Conservation (phyloP, 306 rosid genomes). For the Pterocarpus macrocarpus region DNA sequence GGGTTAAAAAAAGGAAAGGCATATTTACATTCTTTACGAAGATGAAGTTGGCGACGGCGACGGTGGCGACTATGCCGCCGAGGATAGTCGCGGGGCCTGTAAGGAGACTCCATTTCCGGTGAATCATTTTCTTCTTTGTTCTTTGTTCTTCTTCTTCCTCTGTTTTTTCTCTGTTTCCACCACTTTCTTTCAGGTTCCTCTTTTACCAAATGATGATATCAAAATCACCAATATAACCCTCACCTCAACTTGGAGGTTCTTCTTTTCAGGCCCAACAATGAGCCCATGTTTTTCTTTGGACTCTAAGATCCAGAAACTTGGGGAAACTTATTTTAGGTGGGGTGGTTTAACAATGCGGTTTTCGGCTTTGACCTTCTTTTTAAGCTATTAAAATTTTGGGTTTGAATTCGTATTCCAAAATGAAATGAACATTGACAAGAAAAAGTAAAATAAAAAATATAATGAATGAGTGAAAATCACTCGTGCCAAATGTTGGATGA, state of each 20-base stretch:
- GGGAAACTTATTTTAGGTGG: no score
- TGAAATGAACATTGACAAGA: no score
- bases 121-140: slow-evolving; percentile 66
- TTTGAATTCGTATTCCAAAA: no score
- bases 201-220: neutral
- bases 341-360: no score
- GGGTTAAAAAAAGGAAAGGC: neutral
- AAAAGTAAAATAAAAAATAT: no score
- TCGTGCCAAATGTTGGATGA: no score
- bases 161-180: neutral
- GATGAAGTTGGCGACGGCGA: slow-evolving; percentile 58
- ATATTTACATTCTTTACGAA: slow-evolving; percentile 60
- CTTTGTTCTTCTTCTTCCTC: neutral
- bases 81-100: slow-evolving; percentile 68
- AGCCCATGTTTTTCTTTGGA: neutral
- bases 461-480: no score
- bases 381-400: no score
- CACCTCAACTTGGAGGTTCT: neutral
- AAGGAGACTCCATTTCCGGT: slow-evolving; percentile 94
- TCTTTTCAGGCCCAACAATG: neutral
- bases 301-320: no score
- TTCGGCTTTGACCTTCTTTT: no score
- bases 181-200: neutral
- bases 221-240: neutral
- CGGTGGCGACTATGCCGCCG: slow-evolving; percentile 71